phyloP scores from a whole-genome alignment of 2,329 filamentous ascomycete genomes.

The Aureobasidium namibiae region DNA sequence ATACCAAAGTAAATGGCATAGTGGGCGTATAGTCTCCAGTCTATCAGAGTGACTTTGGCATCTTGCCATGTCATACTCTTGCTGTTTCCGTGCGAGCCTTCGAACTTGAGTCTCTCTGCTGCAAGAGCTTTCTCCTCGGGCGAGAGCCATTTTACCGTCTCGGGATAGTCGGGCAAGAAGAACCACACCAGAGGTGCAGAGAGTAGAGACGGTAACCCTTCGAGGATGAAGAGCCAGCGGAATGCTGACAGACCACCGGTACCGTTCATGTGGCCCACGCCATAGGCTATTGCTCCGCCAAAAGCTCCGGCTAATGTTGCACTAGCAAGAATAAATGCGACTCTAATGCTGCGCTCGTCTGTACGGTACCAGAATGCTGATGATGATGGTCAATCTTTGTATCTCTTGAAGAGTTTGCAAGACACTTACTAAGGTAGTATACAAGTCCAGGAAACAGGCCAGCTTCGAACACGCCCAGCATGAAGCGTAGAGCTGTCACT shows the following conservation, averaged over 20 bases:
- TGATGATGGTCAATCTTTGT: neutral
- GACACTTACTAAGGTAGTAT: slow-evolving; percentile 15
- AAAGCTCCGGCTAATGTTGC: slow-evolving; percentile 49
- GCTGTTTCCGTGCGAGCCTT: slow-evolving; percentile 34
- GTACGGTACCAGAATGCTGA: slow-evolving; percentile 45
- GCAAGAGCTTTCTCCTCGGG: slow-evolving; percentile 37
- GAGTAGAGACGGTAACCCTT: slow-evolving; percentile 28
- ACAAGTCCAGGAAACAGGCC: slow-evolving; percentile 29
- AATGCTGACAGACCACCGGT: slow-evolving; percentile 33
- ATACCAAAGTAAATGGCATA: slow-evolving; percentile 46
- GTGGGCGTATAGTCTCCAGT: slow-evolving; percentile 46
- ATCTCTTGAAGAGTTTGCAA: neutral
- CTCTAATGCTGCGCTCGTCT: slow-evolving; percentile 49
- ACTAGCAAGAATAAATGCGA: slow-evolving; percentile 47
- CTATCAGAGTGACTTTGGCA: slow-evolving; percentile 39
- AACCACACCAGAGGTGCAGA: slow-evolving; percentile 21
- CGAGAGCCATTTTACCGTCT: slow-evolving; percentile 24
- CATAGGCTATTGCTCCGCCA: slow-evolving; percentile 48
- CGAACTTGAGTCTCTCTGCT: slow-evolving; percentile 31
- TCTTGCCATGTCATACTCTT: slow-evolving; percentile 41
- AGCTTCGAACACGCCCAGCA: slow-evolving; percentile 33
- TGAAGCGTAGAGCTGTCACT: slow-evolving; percentile 27
- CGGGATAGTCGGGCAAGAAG: slow-evolving; percentile 24
- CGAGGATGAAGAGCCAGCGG: slow-evolving; percentile 41
- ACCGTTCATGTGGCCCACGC: slow-evolving; percentile 35